phyloP scores from a whole-genome alignment of 2,329 filamentous ascomycete species.

The Cladobotryum protrusum region DNA sequence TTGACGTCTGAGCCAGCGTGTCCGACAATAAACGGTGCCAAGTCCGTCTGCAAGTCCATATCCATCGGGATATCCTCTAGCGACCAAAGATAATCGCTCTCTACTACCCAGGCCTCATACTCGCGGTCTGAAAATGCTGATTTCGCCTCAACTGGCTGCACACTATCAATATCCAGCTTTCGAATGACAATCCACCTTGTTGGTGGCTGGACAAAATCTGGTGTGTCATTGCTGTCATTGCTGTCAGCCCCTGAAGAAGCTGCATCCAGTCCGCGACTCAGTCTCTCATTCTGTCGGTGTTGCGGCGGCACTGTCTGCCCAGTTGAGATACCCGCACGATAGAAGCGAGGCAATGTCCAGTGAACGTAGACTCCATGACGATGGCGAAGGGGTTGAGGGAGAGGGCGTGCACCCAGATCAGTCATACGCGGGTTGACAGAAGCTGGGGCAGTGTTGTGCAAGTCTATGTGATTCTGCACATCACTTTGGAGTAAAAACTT shows the following conservation, averaged over 20 bases:
- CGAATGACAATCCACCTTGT: constrained; percentile 34
- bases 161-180: constrained; percentile 17
- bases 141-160: constrained; percentile 9
- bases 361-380: constrained; percentile 36
- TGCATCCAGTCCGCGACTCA: constrained; percentile 3
- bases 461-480: constrained; percentile 29
- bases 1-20: constrained; percentile 8
- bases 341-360: constrained; percentile 34
- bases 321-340: constrained; percentile 23
- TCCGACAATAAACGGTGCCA: constrained; percentile 31
- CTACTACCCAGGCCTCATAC: constrained; percentile 30
- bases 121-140: neutral
- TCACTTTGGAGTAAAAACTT: constrained; percentile 31
- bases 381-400: constrained; percentile 14
- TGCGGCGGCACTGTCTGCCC: constrained; percentile 2
- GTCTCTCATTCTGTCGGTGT: neutral
- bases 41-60: constrained; percentile 33
- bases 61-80: constrained; percentile 25
- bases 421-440: constrained; percentile 29
- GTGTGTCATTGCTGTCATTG: constrained; percentile 1
- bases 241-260: neutral
- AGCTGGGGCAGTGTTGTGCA: constrained; percentile 29
- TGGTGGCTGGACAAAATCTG: constrained; percentile 20
- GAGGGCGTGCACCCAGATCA: constrained; percentile 37
- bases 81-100: constrained; percentile 29